Base-by-base conservation (phyloP, 768 basidiomycete species). In the Porpolomopsis calyptriformis region DNA sequence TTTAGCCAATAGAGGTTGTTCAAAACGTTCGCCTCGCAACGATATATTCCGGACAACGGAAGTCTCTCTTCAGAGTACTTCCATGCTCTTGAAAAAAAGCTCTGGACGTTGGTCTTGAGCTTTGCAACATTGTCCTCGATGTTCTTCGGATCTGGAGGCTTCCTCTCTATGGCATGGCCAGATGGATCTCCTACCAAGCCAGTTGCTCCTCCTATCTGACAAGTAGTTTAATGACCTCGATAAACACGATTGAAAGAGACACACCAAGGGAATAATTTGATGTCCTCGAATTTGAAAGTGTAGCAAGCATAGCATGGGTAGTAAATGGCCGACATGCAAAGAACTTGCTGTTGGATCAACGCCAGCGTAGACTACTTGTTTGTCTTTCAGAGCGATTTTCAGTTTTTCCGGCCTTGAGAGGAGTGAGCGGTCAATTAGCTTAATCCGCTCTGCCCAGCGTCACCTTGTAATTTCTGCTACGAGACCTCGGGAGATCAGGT, bases 131-230 rank as follows among this genome's bases (percentile, higher is more conserved):
- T 97, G 43, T 65, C 51, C 31, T 77, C 69, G 3, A 92, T 75
- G 42, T 77, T 71, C 8, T 72, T 62, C 10, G 64, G 61, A 27
- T 80, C 70, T 4, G 90, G 76, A 3, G 78, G 71, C 45, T 80
- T 74, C 18, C 96, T 80, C 63, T 96, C 94, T 0, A 77, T 77
- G 4, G 74, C 72, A 27, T 93, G 75, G 1, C 96, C 94, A 3
- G 93, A 94, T 6, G 96, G 96, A 59, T 99, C 96, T 4, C 96
- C 96, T 37, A 99, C 82, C n/a, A 85, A 79, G 7, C 91, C 96
- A 0, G 94, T 98, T 7, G 91, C 93, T 1, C 91, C 92, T 25
- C 96, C 94, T 60, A 97, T 85, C 94, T 98, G 57, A 25, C 24
- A 38, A 42, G 4, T 14, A 11, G 36, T 14, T 24, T 6, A 23